Evolutionary conservation across 768 basidiomycete species (phyloP).

Genomic region (Boletales sp.): DNA sequence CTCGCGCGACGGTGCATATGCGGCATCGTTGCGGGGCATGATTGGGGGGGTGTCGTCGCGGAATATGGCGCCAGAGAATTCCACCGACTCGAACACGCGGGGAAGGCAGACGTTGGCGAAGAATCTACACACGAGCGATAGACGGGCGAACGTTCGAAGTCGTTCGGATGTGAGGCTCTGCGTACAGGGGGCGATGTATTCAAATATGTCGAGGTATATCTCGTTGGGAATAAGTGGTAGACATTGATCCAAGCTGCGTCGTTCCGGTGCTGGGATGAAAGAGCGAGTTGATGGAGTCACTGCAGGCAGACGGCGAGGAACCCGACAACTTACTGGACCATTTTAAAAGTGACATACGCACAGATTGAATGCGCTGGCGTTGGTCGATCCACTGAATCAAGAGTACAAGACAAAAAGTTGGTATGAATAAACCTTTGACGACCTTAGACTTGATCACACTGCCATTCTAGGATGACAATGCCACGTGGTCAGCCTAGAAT

Average conservation of each 20-base stretch:
- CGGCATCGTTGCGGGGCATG: too few species aligned
- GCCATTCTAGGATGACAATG: too few species aligned
- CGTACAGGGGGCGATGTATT: conserved; percentile 23
- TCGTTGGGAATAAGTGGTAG: conserved; percentile 40
- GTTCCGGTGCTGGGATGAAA: conserved; percentile 22
- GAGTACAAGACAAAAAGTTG: too few species aligned
- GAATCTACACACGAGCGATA: conserved; percentile 42
- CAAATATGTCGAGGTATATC: conserved; percentile 41
- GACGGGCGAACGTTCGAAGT: conserved; percentile 9
- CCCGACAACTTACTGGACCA: neutral
- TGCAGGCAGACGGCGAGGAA: neutral
- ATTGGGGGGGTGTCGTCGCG: too few species aligned
- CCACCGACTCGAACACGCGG: conserved; percentile 37
- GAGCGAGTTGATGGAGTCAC: neutral
- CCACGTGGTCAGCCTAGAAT: too few species aligned
- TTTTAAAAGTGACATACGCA: neutral
- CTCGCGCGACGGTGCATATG: neutral
- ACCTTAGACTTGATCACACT: too few species aligned
- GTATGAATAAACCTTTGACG: too few species aligned
- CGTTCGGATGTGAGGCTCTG: conserved; percentile 6
- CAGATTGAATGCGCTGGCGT: too few species aligned
- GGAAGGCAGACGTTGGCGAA: conserved; percentile 39
- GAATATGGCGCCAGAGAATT: conserved; percentile 18
- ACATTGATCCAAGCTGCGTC: conserved; percentile 1
- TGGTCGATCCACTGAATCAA: too few species aligned